These are phyloP conservation scores for Brasilioporus rufonigricans DNA, from an alignment of 768 basidiomycete species.

Conservation along the genomic window DNA sequence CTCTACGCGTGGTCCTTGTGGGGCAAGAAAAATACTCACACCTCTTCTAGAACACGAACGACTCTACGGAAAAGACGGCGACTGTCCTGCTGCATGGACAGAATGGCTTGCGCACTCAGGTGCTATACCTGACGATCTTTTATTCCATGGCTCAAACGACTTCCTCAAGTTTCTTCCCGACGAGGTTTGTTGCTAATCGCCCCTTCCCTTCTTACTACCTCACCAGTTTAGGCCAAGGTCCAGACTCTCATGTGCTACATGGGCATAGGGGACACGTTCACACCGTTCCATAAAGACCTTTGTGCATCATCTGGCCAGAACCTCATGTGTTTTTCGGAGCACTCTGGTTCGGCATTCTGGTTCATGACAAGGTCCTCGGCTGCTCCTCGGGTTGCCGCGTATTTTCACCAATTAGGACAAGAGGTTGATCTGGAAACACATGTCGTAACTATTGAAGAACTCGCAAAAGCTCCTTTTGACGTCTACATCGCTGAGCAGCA, in stretches of 20 bases:
- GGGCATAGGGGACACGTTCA: conserved; percentile 80
- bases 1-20: not conserved
- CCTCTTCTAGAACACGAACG: conserved; percentile 49
- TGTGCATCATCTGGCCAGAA: conserved; percentile 86
- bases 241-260: conserved; percentile 87
- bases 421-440: conserved; percentile 72
- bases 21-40: not conserved
- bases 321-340: conserved; percentile 79
- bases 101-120: conserved; percentile 50
- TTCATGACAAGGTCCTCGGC: conserved; percentile 74
- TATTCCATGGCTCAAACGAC: conserved; percentile 56
- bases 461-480: conserved; percentile 62
- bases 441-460: conserved; percentile 58
- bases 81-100: conserved; percentile 65
- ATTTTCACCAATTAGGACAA: conserved; percentile 49
- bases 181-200: conserved; percentile 37
- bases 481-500: conserved; percentile 73
- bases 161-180: conserved; percentile 54
- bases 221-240: conserved; percentile 47
- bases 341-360: conserved; percentile 75
- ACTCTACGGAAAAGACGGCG: conserved; percentile 75
- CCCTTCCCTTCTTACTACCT: conserved; percentile 1
- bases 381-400: conserved; percentile 51
- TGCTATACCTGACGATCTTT: conserved; percentile 51
- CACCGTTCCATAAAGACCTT: conserved; percentile 81